Conservation (phyloP, 257 asterid genomes). For the Osmanthus fragrans region DNA sequence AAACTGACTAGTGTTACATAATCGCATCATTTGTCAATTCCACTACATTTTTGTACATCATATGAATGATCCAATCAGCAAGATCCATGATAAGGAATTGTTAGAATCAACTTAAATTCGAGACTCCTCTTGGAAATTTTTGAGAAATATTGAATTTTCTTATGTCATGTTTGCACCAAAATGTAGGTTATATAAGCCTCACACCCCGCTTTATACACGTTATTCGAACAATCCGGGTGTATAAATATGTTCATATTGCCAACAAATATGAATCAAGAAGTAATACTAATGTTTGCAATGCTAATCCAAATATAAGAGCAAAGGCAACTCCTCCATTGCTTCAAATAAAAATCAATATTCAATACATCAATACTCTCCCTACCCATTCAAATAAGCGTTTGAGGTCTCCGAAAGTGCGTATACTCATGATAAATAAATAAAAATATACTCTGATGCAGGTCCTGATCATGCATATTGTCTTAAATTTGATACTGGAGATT, state of each 20-base stretch:
- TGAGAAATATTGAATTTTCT: neutral
- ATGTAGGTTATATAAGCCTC: too few species aligned
- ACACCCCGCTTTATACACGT: neutral
- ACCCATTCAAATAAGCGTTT: neutral
- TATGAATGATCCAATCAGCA: too few species aligned
- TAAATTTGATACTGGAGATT: neutral
- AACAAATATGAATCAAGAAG: neutral
- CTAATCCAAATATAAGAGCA: neutral
- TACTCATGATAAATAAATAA: too few species aligned
- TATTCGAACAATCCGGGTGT: neutral
- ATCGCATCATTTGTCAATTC: too few species aligned
- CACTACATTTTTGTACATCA: neutral
- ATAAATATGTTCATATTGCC: neutral
- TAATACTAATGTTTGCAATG: neutral
- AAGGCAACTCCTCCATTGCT: neutral
- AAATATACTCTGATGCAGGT: too few species aligned
- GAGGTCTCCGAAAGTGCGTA: neutral
- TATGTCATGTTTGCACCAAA: too few species aligned
- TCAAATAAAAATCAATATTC: neutral
- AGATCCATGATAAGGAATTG: neutral
- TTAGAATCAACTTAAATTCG: too few species aligned
- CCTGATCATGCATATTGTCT: neutral
- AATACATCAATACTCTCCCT: neutral
- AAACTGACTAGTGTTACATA: too few species aligned
- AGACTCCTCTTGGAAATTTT: neutral